Base-by-base conservation (phyloP, 768 basidiomycete species). In the Cystobasidium onofrii region DNA sequence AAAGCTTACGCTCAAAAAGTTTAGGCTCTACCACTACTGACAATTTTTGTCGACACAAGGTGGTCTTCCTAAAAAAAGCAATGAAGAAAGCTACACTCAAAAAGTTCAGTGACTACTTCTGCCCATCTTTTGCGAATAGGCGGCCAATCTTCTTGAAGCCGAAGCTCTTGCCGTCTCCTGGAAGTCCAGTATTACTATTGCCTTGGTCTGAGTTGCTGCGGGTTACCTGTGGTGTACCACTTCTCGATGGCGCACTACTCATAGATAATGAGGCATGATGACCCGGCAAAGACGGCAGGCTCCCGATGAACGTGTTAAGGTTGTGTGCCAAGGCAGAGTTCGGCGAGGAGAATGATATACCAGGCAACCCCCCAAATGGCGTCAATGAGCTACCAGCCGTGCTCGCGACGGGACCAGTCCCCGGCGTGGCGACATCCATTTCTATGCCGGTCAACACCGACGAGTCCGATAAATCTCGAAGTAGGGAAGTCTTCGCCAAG, bases 361-460 rank as follows among this genome's bases (percentile, higher is more conserved):
- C 63, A 39, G 36, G 63, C 10, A 64, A 27, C 27, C 57, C 33
- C 2, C 25, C 25, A 29, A 34, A 29, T 13, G 57, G 2, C 57
- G 33, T 12, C 12, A 27, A 15, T 27, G 57, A 60, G 31, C 23
- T 60, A 1, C 57, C 57, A 27, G 23, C 20, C 57, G 57, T 50
- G 41, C 17, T 44, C 33, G 65, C 31, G 13, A 27, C 43, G 50
- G 44, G 20, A 20, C 13, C 63, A 39, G 31, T 15, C 36, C 33
- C 36, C 1, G 29, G 34, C 18, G 33, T 43, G 43, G 57, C 29
- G 1, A 93, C 92, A 76, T 98, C 94, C 96, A 99, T 99, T 81
- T 99, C 96, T 36, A 99, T 85, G 0, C 88, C 86, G 0, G 92
- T 89, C 36, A 99, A 86, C 85, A 99, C 97, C 0, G 96, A 98